Base-by-base conservation (phyloP, 1,284 basidiomycete genomes). In the Irpex rosettiformis region DNA sequence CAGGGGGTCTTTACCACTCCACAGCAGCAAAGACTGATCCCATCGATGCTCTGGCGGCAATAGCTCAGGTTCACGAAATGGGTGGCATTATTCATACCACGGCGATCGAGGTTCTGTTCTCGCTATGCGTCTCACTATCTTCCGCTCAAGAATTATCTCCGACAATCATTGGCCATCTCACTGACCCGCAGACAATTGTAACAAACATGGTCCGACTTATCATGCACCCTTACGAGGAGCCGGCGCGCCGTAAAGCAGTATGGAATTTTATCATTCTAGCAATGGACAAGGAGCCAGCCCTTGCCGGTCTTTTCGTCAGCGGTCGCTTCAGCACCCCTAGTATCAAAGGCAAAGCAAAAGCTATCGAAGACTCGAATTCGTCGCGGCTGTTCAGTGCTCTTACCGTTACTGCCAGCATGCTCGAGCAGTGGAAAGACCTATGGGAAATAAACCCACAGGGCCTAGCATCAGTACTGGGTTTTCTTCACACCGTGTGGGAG, bases 181-280 rank as follows among this genome's bases (percentile, higher is more conserved):
- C 83, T 5, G 82, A 89, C 66, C 85, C 90, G 1, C 89, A 91
- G 66, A 79, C 81, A 22, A 84, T 81, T 2, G 82, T 90, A 4
- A 70, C 80, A 10, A 77, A 81, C 0, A 72, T 90, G 10, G 83
- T 89, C 1, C 79, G 81, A 18, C 86, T 90, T 49, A 76, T 88
- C 4, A 81, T 84, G 55, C 83, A 89, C 67, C 86, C 88, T 0
- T 91, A 87, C 64, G 85, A 89, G 43, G 88, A 91, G 47, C 76
- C 84, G 8, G 68, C 78, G 3, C 77, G 93, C 28, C 84, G 91
- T 4, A 84, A 84, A 47, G 82, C 88, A 0, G 83, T 92, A 1
- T 97, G 95, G 94, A 83, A 81, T 59, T 89, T 97, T 66, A 85
- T 96, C 25, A 79, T 89, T 0, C 79, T 92, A 11, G 88, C 93